phyloP scores from a whole-genome alignment of 257 asterid species.

The Cynanchum wilfordii region DNA sequence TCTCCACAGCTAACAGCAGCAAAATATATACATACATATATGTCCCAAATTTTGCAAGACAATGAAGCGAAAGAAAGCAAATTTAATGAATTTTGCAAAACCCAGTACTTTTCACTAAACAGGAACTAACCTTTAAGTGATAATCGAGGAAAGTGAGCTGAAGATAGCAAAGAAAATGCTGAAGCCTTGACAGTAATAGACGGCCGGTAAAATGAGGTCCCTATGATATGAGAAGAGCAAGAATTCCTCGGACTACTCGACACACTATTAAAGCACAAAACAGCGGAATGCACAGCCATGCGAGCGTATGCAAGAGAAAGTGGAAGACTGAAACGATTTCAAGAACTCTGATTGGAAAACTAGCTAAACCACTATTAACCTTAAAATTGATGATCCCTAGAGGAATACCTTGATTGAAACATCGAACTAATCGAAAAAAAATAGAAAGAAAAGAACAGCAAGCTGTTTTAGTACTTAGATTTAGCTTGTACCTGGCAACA shows the following conservation, averaged over 20 bases:
- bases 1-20: not conserved
- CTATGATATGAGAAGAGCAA: constrained; percentile 22
- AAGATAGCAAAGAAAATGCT: constrained; percentile 29
- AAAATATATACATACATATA: not conserved
- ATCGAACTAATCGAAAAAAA: constrained; percentile 8
- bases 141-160: constrained; percentile 34
- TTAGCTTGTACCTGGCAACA: constrained; percentile 2
- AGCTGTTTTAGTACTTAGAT: not conserved
- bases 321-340: not conserved
- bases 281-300: constrained; percentile 62
- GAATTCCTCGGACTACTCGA: constrained; percentile 39
- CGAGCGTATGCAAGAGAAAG: not conserved
- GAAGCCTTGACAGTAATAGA: constrained; percentile 35
- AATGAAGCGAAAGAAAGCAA: not conserved
- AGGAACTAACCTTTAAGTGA: constrained; percentile 41
- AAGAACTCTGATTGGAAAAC: constrained; percentile 8
- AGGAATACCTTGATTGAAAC: not conserved
- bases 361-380: constrained; percentile 15
- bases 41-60: not conserved
- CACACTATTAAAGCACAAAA: constrained; percentile 43
- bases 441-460: not conserved
- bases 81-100: not conserved
- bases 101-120: not conserved
- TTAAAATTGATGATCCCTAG: constrained; percentile 8
- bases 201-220: constrained; percentile 30